phyloP scores from a whole-genome alignment of 2,329 filamentous ascomycete genomes.

The Coniochaeta sp. region DNA sequence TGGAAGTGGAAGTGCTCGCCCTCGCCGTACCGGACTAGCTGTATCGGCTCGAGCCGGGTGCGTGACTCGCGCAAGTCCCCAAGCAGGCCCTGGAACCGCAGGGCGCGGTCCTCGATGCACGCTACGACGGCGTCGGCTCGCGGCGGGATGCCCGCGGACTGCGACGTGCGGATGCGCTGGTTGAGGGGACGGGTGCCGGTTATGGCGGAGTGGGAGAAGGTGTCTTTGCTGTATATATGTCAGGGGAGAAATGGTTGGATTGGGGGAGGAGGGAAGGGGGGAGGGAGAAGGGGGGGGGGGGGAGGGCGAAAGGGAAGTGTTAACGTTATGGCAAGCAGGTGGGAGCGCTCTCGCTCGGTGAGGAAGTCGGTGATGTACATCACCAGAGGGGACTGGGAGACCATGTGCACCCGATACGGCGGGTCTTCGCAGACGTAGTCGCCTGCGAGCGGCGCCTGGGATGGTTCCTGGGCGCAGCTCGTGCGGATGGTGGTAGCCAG shows the following conservation, averaged over 20 bases:
- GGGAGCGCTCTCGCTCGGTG: conserved; percentile 29
- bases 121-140: conserved; percentile 30
- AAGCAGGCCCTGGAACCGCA: conserved; percentile 37
- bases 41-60: conserved; percentile 35
- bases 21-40: conserved; percentile 37
- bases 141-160: conserved; percentile 35
- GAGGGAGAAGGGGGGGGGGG: not conserved
- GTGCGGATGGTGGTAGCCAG: not conserved
- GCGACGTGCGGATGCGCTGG: conserved; percentile 31
- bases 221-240: conserved; percentile 15
- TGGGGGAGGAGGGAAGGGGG: conserved; percentile 18
- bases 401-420: conserved; percentile 32
- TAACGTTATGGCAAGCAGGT: conserved; percentile 37
- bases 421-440: not conserved
- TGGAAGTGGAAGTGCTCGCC: conserved; percentile 41
- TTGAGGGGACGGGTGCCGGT: conserved; percentile 24
- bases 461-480: not conserved
- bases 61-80: conserved; percentile 25
- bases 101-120: conserved; percentile 39
- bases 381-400: conserved; percentile 40
- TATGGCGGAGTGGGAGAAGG: conserved; percentile 35
- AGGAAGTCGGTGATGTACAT: conserved; percentile 42
- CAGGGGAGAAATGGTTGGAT: not conserved
- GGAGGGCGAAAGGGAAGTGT: not conserved
- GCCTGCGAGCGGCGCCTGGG: not conserved